phyloP scores from a whole-genome alignment of 495 filamentous ascomycete genomes.

The Aspergillus ellipticus region DNA sequence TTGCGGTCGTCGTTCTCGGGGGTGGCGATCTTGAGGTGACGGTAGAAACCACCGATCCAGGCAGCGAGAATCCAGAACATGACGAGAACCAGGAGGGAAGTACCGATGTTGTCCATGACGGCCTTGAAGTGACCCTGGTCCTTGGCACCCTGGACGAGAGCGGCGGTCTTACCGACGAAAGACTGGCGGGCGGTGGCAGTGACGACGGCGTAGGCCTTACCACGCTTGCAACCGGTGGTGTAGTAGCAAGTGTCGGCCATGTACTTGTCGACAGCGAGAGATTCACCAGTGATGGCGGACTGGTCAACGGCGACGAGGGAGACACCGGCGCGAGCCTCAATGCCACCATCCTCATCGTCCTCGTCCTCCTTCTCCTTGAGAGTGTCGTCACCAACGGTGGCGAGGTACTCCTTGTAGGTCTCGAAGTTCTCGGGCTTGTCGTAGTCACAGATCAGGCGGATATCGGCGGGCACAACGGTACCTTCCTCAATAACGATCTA shows the following conservation, averaged over 20 bases:
- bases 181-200: slow-evolving; percentile 61
- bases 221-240: slow-evolving; percentile 76
- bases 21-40: slow-evolving; percentile 63
- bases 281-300: slow-evolving; percentile 76
- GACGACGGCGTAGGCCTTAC: slow-evolving; percentile 67
- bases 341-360: slow-evolving; percentile 51
- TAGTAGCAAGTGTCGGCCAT: slow-evolving; percentile 70
- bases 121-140: slow-evolving; percentile 77
- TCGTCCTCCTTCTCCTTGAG: slow-evolving; percentile 63
- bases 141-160: slow-evolving; percentile 65
- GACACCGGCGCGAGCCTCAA: slow-evolving; percentile 57
- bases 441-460: slow-evolving; percentile 74
- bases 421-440: slow-evolving; percentile 65
- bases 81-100: slow-evolving; percentile 66
- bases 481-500: slow-evolving; percentile 74
- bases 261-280: slow-evolving; percentile 74
- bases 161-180: slow-evolving; percentile 70
- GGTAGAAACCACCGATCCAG: slow-evolving; percentile 77
- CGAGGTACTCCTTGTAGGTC: slow-evolving; percentile 65
- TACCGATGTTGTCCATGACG: slow-evolving; percentile 80
- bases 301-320: slow-evolving; percentile 67
- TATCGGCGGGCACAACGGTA: slow-evolving; percentile 69
- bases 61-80: slow-evolving; percentile 67
- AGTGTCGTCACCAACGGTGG: slow-evolving; percentile 53
- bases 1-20: slow-evolving; percentile 50